A percentile compares a stretch with the other conserved stretches of the same genome.
phyloP scores from a whole-genome alignment of 176 grass and related monocot genomes.

The Tillandsia leiboldiana region DNA sequence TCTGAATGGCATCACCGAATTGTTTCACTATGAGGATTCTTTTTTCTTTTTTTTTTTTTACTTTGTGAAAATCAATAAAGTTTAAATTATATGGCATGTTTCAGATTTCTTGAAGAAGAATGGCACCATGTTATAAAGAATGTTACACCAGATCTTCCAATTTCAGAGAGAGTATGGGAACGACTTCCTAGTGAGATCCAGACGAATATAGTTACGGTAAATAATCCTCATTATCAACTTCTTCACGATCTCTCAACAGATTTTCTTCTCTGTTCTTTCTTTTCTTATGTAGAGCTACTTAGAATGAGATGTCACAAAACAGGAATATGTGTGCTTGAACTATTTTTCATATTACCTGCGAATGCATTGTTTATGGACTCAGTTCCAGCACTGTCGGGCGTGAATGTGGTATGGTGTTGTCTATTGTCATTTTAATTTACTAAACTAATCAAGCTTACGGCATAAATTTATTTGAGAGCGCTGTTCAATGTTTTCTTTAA shows the following conservation, averaged over 20 bases:
- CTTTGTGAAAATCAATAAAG: not conserved
- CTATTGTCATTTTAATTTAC: too few relatives aligned
- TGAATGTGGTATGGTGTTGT: too few relatives aligned
- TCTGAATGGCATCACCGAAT: too few relatives aligned
- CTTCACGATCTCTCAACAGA: conserved; percentile 4
- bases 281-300: too few relatives aligned
- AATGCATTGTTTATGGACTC: too few relatives aligned
- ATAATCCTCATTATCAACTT: not conserved
- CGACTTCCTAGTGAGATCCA: conserved; percentile 28
- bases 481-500: too few relatives aligned
- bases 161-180: conserved; percentile 39
- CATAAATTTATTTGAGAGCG: too few relatives aligned
- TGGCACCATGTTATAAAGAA: conserved; percentile 39
- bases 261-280: not conserved
- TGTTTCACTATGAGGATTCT: not conserved
- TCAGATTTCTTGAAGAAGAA: conserved; percentile 46
- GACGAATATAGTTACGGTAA: conserved; percentile 34
- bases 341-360: not conserved
- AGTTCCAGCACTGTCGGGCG: too few relatives aligned
- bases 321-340: not conserved
- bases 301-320: too few relatives aligned
- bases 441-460: too few relatives aligned
- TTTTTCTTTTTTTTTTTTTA: not conserved
- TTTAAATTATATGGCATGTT: conserved; percentile 14
- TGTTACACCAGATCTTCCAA: conserved; percentile 33